phyloP scores from a whole-genome alignment of 345 rosid species.

The Moringa oleifera region DNA sequence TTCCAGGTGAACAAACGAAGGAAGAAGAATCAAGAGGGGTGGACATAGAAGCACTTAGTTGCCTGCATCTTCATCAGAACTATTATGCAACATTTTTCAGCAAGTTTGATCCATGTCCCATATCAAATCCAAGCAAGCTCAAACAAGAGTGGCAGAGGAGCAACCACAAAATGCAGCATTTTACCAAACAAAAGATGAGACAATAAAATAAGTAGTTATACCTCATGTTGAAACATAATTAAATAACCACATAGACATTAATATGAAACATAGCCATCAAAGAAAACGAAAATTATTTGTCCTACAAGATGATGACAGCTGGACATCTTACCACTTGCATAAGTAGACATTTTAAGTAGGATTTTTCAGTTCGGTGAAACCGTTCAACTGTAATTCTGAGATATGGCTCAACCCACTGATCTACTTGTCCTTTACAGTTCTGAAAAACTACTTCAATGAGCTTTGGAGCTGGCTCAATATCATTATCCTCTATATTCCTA shows the following conservation, averaged over 20 bases:
- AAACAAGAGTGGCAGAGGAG: background rate
- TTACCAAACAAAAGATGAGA: too few species aligned
- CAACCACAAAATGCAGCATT: background rate
- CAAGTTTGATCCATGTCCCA: too few species aligned
- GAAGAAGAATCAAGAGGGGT: too few species aligned
- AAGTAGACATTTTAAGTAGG: conserved; percentile 88
- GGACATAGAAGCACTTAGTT: too few species aligned
- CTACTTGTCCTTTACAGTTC: conserved; percentile 97
- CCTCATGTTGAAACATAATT: too few species aligned
- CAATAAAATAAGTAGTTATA: too few species aligned
- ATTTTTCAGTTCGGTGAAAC: conserved; percentile 67
- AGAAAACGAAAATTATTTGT: background rate
- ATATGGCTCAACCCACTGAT: conserved; percentile 97
- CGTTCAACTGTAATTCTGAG: conserved; percentile 76
- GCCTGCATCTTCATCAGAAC: too few species aligned
- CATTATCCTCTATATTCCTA: conserved; percentile 79
- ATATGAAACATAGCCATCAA: background rate
- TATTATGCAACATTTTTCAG: too few species aligned
- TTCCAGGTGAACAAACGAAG: too few species aligned
- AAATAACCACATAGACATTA: too few species aligned
- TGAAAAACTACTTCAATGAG: conserved; percentile 95
- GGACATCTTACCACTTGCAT: conserved; percentile 82
- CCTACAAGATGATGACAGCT: conserved; percentile 4
- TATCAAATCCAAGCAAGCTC: too few species aligned
- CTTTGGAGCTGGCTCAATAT: conserved; percentile 95